Evolutionary conservation across 495 filamentous ascomycete species (phyloP), one percentile per base, ranked within the genome.

Genomic region (Letharia lupina): DNA sequence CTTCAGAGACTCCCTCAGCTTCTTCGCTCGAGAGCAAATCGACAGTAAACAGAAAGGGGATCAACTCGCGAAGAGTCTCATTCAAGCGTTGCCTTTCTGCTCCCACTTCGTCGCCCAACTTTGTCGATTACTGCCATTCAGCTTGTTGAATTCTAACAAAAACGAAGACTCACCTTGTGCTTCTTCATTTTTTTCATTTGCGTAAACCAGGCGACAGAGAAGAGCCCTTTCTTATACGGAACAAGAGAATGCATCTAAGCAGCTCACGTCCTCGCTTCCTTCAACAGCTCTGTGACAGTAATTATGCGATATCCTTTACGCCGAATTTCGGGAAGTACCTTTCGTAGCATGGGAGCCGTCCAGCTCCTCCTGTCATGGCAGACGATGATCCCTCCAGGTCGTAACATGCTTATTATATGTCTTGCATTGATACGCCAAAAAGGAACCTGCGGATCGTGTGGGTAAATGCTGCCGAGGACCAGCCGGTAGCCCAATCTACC

Each of bases 311-410:
- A 94, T 18, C 89, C 90, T 65, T 83, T 79, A 54, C 78, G 77
- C 75, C 73, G 80, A 69, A 94, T 77, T 72, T 89, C 86, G 9
- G 86, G 87, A 71, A 96, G 75, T 20, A 93, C 87, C 63, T 73
- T 80, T 56, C 76, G 75, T 73, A 96, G 71, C 88, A 93, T 93
- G 0, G 88, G 86, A 69, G 79, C 77, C 37, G 90, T 93, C 88
- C 90, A 95, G 59, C 79, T 76, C 72, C 91, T 81, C 69, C 91
- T 73, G 79, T 96, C 91, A 77, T 95, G 91, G 70, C 89, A 89
- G 33, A 95, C 84, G 52, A 95, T 86, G 52, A 96, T 85, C 54
- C 85, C 87, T 1, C 91, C 91, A 0, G 89, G 86, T 56, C 79
- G 74, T 39, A 90, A 74, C 87, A 91, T 91, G 72, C 88, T 89